Conservation (phyloP, 352 stramenopile species). For the Pythium oligandrum region DNA sequence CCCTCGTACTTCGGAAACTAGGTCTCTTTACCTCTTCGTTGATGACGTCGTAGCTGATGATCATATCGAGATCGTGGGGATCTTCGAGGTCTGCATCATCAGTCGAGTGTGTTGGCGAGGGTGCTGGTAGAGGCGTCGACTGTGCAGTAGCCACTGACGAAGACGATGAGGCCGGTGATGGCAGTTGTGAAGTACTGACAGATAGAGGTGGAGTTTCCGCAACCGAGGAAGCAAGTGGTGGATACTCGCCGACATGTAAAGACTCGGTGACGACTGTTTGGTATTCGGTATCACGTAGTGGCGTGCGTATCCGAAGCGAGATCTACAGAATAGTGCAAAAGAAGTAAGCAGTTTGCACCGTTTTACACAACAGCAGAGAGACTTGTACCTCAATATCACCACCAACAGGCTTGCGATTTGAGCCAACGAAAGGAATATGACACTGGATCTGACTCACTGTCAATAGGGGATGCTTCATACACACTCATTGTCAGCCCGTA, state of each 20-base stretch:
- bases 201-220: too few relatives aligned
- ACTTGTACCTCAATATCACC: constrained; percentile 53
- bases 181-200: neutral
- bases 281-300: constrained; percentile 62
- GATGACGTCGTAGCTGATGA: constrained; percentile 84
- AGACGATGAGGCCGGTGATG: neutral
- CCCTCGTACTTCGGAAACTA: constrained; percentile 1
- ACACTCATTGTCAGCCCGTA: too few relatives aligned
- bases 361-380: too few relatives aligned
- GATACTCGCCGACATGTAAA: constrained; percentile 55
- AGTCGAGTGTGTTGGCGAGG: neutral
- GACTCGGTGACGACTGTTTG: constrained; percentile 35
- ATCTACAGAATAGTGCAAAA: constrained; percentile 27
- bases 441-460: constrained; percentile 41
- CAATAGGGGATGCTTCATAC: constrained; percentile 25
- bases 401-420: constrained; percentile 61
- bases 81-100: constrained; percentile 26
- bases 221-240: constrained; percentile 1
- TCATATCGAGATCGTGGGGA: constrained; percentile 62
- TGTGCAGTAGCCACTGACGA: neutral
- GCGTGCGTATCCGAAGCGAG: constrained; percentile 43
- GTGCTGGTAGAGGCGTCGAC: neutral
- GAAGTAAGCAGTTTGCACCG: too few relatives aligned
- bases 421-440: constrained; percentile 57
- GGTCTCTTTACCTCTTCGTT: constrained; percentile 59